A percentile compares a stretch with the other conserved stretches of the same genome.
phyloP scores from a whole-genome alignment of 2,329 filamentous ascomycete species.

The Zymoseptoria crescenta region DNA sequence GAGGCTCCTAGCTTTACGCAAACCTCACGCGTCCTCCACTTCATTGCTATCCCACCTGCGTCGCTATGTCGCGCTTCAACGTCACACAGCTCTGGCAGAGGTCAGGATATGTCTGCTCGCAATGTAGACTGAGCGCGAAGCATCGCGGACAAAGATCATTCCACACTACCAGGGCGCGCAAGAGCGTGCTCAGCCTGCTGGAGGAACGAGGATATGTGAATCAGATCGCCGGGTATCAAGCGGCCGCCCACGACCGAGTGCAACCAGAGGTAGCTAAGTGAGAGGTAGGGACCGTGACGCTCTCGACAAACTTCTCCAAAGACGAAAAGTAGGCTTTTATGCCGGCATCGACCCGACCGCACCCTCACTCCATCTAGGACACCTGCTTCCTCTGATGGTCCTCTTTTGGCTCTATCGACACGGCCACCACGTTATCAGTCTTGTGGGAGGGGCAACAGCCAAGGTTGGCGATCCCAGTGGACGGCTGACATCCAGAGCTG shows the following conservation, averaged over 20 bases:
- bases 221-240: constrained; percentile 61
- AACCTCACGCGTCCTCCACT: neutral
- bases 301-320: constrained; percentile 56
- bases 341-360: constrained; percentile 79
- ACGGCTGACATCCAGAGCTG: constrained; percentile 54
- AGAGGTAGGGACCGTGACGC: constrained; percentile 38
- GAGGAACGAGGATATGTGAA: constrained; percentile 68
- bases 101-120: neutral
- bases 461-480: constrained; percentile 73
- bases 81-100: neutral
- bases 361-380: constrained; percentile 69
- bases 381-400: constrained; percentile 73
- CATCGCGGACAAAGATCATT: neutral
- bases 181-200: constrained; percentile 49
- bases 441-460: constrained; percentile 59
- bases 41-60: neutral
- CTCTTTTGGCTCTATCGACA: constrained; percentile 77
- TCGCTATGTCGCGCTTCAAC: neutral
- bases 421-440: constrained; percentile 58
- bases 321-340: constrained; percentile 64
- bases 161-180: neutral
- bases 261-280: constrained; percentile 2
- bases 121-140: neutral
- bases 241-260: neutral
- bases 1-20: no score